Evolutionary conservation across 345 rosid genomes (phyloP).

Genomic region (Luvunga scandens): DNA sequence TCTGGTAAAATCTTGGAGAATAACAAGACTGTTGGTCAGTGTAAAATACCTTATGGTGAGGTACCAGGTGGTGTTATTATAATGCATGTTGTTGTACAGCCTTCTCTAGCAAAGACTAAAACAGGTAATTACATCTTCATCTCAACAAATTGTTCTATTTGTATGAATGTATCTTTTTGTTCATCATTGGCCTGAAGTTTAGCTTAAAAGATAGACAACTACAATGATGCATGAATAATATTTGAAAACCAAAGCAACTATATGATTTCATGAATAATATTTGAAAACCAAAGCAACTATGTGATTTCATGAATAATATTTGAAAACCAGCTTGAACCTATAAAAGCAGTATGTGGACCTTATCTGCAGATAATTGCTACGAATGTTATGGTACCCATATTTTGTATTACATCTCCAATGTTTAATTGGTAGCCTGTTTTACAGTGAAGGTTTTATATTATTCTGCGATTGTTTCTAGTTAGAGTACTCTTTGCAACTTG

Average conservation of each 20-base stretch:
- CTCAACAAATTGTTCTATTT: not conserved
- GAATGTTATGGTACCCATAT: not conserved
- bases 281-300: not conserved
- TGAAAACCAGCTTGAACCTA: not conserved
- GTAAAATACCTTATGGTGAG: conserved; percentile 73
- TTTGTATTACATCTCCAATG: not conserved
- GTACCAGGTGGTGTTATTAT: conserved; percentile 54
- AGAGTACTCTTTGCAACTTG: not conserved
- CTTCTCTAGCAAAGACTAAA: conserved; percentile 62
- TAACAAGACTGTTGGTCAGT: conserved; percentile 78
- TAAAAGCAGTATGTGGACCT: not conserved
- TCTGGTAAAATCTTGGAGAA: conserved; percentile 90
- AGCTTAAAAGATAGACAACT: not conserved
- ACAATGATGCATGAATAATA: not conserved
- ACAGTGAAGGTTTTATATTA: not conserved
- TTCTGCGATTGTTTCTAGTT: not conserved
- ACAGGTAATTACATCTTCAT: conserved; percentile 40
- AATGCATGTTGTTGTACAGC: conserved; percentile 95
- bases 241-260: not conserved
- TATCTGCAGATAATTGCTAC: not conserved
- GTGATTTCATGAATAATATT: not conserved
- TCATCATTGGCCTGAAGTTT: not conserved
- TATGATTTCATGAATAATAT: not conserved
- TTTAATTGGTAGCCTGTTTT: not conserved
- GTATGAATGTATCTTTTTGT: not conserved